These are phyloP conservation scores for Quaeritorhiza haematococci DNA, from an alignment of 371 early-diverging fungal genomes.

Conservation along the genomic window DNA sequence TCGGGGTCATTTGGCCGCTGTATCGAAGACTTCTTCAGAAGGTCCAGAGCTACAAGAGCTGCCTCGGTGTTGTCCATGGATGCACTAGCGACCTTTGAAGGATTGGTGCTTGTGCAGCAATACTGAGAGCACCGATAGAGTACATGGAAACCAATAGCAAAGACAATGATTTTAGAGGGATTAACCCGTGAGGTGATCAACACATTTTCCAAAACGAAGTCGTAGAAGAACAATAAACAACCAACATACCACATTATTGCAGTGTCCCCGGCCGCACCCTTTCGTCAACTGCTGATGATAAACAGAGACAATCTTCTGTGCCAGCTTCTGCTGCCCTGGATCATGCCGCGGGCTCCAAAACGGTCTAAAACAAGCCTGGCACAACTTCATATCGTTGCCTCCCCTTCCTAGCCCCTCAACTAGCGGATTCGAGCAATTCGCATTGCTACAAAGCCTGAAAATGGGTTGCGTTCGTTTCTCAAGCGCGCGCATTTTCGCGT, in stretches of 20 bases:
- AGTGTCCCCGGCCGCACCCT: conserved; percentile 72
- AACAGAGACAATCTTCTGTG: conserved; percentile 64
- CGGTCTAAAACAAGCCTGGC: conserved; percentile 75
- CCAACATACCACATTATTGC: conserved; percentile 55
- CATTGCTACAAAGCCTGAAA: conserved; percentile 36
- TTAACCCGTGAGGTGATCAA: too few species aligned
- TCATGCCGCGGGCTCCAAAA: conserved; percentile 78
- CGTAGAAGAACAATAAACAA: too few species aligned
- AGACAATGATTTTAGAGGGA: neutral
- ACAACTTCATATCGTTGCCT: conserved; percentile 41
- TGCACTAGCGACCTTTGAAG: conserved; percentile 19
- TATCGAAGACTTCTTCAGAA: conserved; percentile 18
- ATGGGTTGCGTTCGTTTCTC: too few species aligned
- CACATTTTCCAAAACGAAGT: too few species aligned
- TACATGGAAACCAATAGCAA: neutral
- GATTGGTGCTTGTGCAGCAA: conserved; percentile 53
- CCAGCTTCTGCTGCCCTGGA: conserved; percentile 65
- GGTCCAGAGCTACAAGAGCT: conserved; percentile 38
- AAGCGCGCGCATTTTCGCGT: conserved; percentile 54
- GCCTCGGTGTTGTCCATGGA: conserved; percentile 66
- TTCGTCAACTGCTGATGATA: conserved; percentile 71
- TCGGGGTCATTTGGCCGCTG: conserved; percentile 15
- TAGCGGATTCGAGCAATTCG: conserved; percentile 43
- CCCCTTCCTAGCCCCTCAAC: too few species aligned
- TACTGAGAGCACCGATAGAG: conserved; percentile 27